Evolutionary conservation across 164 flowering plant genomes (phyloP).

Genomic region (Akebia trifoliata): DNA sequence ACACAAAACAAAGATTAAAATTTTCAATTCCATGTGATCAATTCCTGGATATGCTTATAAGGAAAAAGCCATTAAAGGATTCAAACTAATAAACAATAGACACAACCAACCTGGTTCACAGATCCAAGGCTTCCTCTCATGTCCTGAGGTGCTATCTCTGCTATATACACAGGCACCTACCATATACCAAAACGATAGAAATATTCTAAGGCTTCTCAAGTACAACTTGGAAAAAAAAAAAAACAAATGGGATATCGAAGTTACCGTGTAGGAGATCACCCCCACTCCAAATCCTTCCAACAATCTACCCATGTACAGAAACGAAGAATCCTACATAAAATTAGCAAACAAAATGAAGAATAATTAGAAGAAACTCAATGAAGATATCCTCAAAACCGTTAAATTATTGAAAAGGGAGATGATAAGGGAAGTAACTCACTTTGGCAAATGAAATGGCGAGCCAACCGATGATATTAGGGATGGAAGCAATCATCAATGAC

Average conservation of each 20-base stretch:
- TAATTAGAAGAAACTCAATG: too few relatives aligned
- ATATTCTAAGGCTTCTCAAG: not conserved
- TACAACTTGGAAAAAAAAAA: not conserved
- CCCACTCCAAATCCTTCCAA: conserved; percentile 81
- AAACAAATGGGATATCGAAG: not conserved
- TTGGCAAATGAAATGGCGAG: conserved; percentile 73
- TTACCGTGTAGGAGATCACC: conserved; percentile 63
- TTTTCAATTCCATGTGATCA: too few relatives aligned
- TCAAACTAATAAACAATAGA: not conserved
- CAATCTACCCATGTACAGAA: conserved; percentile 70
- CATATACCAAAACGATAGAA: conserved; percentile 4
- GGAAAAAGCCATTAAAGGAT: not conserved
- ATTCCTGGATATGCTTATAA: not conserved
- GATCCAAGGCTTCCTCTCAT: conserved; percentile 68
- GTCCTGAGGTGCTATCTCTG: conserved; percentile 84
- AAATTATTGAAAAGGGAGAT: too few relatives aligned
- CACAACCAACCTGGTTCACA: conserved; percentile 56
- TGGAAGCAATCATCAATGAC: conserved; percentile 73
- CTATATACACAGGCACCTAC: conserved; percentile 92
- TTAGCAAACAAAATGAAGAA: not conserved
- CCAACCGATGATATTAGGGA: conserved; percentile 86
- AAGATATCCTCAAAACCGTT: not conserved
- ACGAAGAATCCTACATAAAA: conserved; percentile 50
- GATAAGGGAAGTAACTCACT: conserved; percentile 33
- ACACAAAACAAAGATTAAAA: conserved; percentile 16